Conservation (phyloP, 306 rosid genomes). For the Quercus suber region DNA sequence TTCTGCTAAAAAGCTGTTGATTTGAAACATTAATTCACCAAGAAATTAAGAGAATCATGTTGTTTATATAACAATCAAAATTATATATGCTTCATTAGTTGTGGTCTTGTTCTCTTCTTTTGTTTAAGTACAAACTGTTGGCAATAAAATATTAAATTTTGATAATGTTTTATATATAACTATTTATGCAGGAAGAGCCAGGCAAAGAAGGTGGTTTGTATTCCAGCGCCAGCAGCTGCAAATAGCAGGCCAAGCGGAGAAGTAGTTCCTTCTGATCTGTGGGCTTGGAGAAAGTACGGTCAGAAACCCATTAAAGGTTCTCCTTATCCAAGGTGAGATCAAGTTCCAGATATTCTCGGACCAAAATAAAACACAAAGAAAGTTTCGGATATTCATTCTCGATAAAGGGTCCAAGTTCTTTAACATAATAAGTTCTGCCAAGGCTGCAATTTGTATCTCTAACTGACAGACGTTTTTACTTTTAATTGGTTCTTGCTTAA, state of each 20-base stretch:
- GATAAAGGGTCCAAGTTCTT: background rate
- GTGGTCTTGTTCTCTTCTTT: background rate
- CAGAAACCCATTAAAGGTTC: conserved; percentile 99
- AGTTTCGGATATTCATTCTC: background rate
- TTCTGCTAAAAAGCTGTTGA: background rate
- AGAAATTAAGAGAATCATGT: background rate
- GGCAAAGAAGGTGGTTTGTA: conserved; percentile 84
- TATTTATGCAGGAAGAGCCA: conserved; percentile 63
- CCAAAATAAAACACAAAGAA: too few relatives aligned
- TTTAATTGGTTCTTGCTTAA: background rate
- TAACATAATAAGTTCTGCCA: conserved; percentile 1
- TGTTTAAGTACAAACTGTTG: background rate
- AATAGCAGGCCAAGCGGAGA: conserved; percentile 89
- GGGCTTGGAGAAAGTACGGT: conserved; percentile 99
- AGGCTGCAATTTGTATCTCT: background rate
- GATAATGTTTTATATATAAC: too few relatives aligned
- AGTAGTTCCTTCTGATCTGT: conserved; percentile 94
- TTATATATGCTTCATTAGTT: background rate
- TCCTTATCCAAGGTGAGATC: conserved; percentile 80
- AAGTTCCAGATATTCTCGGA: background rate
- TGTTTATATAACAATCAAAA: background rate
- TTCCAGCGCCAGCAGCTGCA: conserved; percentile 91
- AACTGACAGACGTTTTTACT: background rate
- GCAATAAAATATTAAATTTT: background rate
- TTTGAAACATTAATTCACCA: background rate